Conservation (phyloP, 169 alveolate genomes). For the Perkinsus olseni region DNA sequence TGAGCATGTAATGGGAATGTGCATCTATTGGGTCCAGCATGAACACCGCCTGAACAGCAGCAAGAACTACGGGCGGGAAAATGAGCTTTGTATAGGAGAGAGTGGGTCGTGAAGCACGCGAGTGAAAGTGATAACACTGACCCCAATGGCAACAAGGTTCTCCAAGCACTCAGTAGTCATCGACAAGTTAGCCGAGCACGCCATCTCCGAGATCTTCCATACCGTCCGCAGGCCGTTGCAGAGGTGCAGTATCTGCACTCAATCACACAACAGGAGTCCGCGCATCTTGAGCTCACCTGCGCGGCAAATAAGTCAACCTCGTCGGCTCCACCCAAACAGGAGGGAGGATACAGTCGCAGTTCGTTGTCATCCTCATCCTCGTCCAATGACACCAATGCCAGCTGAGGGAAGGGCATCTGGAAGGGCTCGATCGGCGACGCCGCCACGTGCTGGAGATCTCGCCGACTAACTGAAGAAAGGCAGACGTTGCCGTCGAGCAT, state of each 20-base stretch:
- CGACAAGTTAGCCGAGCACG: not conserved
- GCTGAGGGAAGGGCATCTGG: not conserved
- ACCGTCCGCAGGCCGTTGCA: not conserved
- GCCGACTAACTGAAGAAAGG: not conserved
- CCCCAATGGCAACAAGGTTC: not conserved
- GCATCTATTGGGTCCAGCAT: not conserved
- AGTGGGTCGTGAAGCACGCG: not conserved
- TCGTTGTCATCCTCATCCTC: not conserved
- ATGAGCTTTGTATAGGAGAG: not conserved
- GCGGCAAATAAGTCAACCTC: not conserved
- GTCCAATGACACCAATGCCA: not conserved
- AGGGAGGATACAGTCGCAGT: not conserved
- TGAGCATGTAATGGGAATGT: not conserved
- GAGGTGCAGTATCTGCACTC: not conserved
- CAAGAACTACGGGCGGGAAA: not conserved
- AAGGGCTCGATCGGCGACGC: not conserved
- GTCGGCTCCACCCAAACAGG: not conserved
- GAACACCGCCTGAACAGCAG: not conserved
- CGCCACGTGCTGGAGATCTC: not conserved
- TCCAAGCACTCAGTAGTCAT: not conserved
- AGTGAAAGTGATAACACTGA: not conserved
- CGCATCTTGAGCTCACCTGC: not conserved
- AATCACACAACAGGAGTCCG: too few species aligned
- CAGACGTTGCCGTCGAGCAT: not conserved
- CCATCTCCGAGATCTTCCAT: not conserved